Evolutionary conservation across 129 eudicot genomes (phyloP).

Genomic region (Chrysanthemum lavandulifolium): DNA sequence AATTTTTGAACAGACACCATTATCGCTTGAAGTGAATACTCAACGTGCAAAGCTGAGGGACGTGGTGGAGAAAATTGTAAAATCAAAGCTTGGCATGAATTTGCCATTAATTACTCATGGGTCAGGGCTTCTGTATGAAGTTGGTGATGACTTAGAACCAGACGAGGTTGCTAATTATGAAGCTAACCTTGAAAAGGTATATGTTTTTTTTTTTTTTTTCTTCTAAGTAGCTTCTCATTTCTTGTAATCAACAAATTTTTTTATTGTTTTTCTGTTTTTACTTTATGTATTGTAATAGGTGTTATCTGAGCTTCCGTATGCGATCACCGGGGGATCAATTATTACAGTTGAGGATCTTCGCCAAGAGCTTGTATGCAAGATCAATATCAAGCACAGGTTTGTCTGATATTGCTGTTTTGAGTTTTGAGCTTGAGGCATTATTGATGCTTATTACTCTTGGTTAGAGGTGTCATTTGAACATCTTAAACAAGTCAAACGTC

Average conservation of each 20-base stretch:
- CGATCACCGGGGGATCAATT: constrained; percentile 76
- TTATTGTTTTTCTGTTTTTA: too few species aligned
- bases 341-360: constrained; percentile 91
- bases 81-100: constrained; percentile 90
- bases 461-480: constrained; percentile 4
- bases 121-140: constrained; percentile 83
- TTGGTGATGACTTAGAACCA: constrained; percentile 97
- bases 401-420: constrained; percentile 15
- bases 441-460: constrained; percentile 4
- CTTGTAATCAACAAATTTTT: too few species aligned
- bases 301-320: constrained; percentile 80
- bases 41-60: constrained; percentile 83
- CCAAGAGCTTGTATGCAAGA: constrained; percentile 86
- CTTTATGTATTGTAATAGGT: constrained; percentile 43
- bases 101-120: constrained; percentile 84
- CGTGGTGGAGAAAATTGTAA: constrained; percentile 83
- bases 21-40: constrained; percentile 81
- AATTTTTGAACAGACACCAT: constrained; percentile 63
- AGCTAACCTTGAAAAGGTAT: constrained; percentile 91
- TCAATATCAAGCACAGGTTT: constrained; percentile 92
- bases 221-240: not conserved
- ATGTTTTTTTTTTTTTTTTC: not conserved
- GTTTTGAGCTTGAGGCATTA: not conserved
- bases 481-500: not conserved
- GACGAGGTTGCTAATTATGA: constrained; percentile 72